Evolutionary conservation across 1,284 basidiomycete genomes (phyloP).

Genomic region (Lentinus polychrous): DNA sequence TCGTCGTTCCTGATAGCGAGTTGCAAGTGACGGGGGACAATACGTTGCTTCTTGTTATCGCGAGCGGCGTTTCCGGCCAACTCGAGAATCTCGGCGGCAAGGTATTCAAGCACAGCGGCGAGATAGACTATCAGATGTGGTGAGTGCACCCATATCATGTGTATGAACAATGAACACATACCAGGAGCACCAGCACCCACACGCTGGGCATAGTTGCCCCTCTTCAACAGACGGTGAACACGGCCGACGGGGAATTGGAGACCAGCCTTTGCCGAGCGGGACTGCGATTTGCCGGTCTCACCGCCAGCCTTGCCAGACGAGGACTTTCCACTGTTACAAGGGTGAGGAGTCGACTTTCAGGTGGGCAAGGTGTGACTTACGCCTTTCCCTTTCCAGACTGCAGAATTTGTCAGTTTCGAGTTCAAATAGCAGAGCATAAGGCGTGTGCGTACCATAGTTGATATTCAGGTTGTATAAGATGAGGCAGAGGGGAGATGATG

Average conservation of each 20-base stretch:
- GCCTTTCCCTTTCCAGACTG: constrained; percentile 53
- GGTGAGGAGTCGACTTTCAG: background rate
- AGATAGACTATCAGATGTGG: constrained; percentile 85
- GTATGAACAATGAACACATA: constrained; percentile 28
- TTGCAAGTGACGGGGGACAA: constrained; percentile 81
- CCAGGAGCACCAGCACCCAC: constrained; percentile 69
- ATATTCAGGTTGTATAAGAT: constrained; percentile 13
- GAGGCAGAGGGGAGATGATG: constrained; percentile 14
- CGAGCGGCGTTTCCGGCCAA: constrained; percentile 78
- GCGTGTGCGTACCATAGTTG: constrained; percentile 25
- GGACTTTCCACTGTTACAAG: constrained; percentile 42
- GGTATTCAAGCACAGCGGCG: constrained; percentile 79
- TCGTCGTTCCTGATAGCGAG: constrained; percentile 83
- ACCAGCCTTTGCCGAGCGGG: constrained; percentile 74
- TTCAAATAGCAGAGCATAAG: constrained; percentile 4
- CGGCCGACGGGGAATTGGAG: constrained; percentile 85
- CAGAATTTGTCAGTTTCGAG: constrained; percentile 13
- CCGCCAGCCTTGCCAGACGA: constrained; percentile 49
- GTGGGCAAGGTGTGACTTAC: constrained; percentile 21
- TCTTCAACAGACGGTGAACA: constrained; percentile 81
- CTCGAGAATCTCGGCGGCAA: constrained; percentile 85
- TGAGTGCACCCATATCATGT: background rate
- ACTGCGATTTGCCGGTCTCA: constrained; percentile 41
- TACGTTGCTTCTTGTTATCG: constrained; percentile 75
- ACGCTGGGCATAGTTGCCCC: constrained; percentile 72